These are phyloP conservation scores for Canavalia gladiata DNA, from an alignment of 306 rosid genomes.

Conservation along the genomic window DNA sequence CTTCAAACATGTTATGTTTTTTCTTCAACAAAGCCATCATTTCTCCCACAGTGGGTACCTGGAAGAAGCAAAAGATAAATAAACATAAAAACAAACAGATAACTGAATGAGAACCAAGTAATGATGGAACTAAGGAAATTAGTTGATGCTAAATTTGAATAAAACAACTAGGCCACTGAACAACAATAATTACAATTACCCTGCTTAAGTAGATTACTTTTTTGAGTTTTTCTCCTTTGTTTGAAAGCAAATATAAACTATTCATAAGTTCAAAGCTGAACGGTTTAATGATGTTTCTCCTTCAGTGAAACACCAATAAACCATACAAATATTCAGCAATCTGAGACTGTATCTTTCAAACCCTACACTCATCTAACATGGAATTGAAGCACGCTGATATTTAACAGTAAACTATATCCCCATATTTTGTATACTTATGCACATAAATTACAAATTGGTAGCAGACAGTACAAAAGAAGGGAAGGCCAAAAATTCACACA, in stretches of 20 bases:
- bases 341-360: constrained; percentile 24
- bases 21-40: constrained; percentile 85
- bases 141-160: constrained; percentile 2
- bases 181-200: constrained; percentile 17
- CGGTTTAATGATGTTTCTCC: constrained; percentile 14
- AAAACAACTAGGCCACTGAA: constrained; percentile 9
- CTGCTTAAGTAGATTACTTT: neutral
- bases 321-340: constrained; percentile 9
- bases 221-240: neutral
- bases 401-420: neutral
- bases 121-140: constrained; percentile 34
- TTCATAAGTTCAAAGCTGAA: constrained; percentile 17
- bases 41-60: constrained; percentile 88
- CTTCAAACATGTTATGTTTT: constrained; percentile 83
- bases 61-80: constrained; percentile 40
- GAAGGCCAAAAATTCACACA: neutral
- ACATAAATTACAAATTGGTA: neutral
- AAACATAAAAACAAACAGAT: constrained; percentile 38
- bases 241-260: constrained; percentile 6
- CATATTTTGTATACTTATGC: neutral
- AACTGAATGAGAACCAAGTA: constrained; percentile 42
- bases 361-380: constrained; percentile 32
- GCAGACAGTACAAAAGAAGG: neutral
- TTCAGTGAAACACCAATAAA: constrained; percentile 27
- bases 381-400: constrained; percentile 22